These are phyloP conservation scores for Prunus fruticosa DNA, from an alignment of 306 rosid genomes.

Conservation along the genomic window DNA sequence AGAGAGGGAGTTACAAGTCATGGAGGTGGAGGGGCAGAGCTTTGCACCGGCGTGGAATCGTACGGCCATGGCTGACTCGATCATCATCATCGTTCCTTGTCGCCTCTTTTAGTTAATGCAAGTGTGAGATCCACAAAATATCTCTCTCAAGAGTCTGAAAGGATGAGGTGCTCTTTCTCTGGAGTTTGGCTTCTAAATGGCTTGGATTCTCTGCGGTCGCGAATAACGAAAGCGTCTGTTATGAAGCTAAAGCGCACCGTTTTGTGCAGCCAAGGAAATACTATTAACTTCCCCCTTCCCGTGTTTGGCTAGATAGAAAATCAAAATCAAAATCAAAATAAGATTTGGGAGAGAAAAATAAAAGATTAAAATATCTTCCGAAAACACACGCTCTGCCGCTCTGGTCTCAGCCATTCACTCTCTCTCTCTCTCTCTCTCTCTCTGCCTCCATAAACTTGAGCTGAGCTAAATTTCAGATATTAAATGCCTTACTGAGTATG, in stretches of 20 bases:
- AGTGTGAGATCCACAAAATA: neutral
- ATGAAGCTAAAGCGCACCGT: neutral
- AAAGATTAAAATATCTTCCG: neutral
- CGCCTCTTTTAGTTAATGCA: neutral
- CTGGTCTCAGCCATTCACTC: neutral
- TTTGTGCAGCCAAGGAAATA: neutral
- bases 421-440: neutral
- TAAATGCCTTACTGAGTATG: constrained; percentile 45
- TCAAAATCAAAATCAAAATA: neutral
- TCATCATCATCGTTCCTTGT: constrained; percentile 30
- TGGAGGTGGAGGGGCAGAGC: constrained; percentile 42
- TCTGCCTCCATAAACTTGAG: neutral
- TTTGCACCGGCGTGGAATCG: constrained; percentile 53
- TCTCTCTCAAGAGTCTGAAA: neutral
- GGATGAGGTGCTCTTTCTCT: neutral
- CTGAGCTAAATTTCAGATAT: neutral
- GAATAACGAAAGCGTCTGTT: neutral
- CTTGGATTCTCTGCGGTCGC: neutral
- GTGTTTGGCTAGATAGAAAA: constrained; percentile 3
- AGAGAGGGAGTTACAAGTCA: constrained; percentile 36
- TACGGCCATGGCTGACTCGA: constrained; percentile 71
- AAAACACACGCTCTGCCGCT: neutral
- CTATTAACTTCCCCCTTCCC: neutral
- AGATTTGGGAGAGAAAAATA: neutral
- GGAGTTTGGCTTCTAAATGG: neutral